These are phyloP conservation scores for Coffea canephora DNA, from an alignment of 257 asterid genomes.

Conservation along the genomic window DNA sequence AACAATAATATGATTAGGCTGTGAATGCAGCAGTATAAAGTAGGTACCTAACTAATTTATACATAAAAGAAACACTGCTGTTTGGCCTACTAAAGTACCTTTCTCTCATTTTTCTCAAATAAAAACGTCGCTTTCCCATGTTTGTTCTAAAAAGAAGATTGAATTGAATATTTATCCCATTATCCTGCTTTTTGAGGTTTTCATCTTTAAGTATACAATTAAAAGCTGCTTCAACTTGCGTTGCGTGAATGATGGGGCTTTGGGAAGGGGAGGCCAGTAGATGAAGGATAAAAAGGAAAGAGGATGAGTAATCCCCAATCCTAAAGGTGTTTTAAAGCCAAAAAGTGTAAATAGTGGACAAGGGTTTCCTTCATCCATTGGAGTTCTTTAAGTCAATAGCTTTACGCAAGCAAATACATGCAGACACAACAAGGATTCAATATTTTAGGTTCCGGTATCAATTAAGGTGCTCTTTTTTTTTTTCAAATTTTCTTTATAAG, in stretches of 20 bases:
- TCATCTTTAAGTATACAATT: background rate
- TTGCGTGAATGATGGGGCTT: slow-evolving; percentile 20
- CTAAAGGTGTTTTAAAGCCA: slow-evolving; percentile 13
- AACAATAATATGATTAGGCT: slow-evolving; percentile 5
- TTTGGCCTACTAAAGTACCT: background rate
- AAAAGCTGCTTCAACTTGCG: background rate
- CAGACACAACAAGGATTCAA: slow-evolving; percentile 14
- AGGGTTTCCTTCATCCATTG: slow-evolving; percentile 12
- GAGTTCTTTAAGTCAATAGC: slow-evolving; percentile 14
- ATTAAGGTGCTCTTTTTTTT: slow-evolving; percentile 8
- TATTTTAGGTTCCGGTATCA: slow-evolving; percentile 10
- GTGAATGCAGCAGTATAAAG: background rate
- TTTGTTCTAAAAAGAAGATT: background rate
- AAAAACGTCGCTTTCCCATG: slow-evolving; percentile 8
- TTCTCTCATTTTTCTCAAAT: background rate
- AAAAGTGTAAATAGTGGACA: background rate
- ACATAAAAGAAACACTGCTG: background rate
- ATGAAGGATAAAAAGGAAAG: background rate
- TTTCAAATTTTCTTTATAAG: no score
- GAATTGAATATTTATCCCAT: background rate
- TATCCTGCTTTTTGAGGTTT: background rate
- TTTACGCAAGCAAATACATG: slow-evolving; percentile 21
- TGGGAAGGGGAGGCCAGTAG: background rate
- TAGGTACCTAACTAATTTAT: slow-evolving; percentile 7
- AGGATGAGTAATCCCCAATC: slow-evolving; percentile 12